Evolutionary conservation across 2,329 filamentous ascomycete genomes (phyloP), one percentile per base, ranked within the genome.

Genomic region (Paecilomyces formosus): DNA sequence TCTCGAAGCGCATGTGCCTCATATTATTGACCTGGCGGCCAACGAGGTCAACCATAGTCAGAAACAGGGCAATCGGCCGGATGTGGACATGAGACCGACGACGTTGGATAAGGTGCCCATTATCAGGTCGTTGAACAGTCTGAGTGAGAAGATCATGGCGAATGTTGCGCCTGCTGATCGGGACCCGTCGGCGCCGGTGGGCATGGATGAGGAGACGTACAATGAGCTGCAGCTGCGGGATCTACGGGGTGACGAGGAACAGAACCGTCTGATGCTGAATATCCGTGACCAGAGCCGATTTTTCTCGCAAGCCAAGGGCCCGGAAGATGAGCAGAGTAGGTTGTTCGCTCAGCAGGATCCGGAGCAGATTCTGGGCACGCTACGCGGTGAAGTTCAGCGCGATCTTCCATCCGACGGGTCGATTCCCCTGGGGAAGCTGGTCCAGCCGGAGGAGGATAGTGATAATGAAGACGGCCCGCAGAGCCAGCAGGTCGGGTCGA

Each of bases 1-100:
- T 45, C 74, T 76, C 3, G 68, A 86, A 3, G 78, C 86, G 33
- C 83, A 88, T 58, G 85, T 99, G 21, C 92, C 94, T 0, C 87
- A 92, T 66, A 92, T 95, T 63, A 92, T 99, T 65, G 89, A 99
- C 71, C 76, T 99, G 26, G 90, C 93, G 70, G 94, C 88, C 30
- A 99, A 99, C 69, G 94, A 97, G 75, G 90, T 94, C 72, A 93
- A 99, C 68, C 87, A 96, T 72, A 95, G 92, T 65, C 90, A 92
- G 56, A 85, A 88, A 68, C 87, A 83, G 66, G 94, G 94, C 55
- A 97, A 99, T 72, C 82, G 88, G 56, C 91, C 93, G 57, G 92
- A 97, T 70, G 78, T 89, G 35, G 94, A 95, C 63, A 97, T 97
- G 91, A 84, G 90, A 33, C 91, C 92, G 1, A 81, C 81, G 2